Percentiles rank a stretch among this genome's conserved stretches.
Conservation (phyloP, 306 rosid genomes). For the Quillaja saponaria region DNA sequence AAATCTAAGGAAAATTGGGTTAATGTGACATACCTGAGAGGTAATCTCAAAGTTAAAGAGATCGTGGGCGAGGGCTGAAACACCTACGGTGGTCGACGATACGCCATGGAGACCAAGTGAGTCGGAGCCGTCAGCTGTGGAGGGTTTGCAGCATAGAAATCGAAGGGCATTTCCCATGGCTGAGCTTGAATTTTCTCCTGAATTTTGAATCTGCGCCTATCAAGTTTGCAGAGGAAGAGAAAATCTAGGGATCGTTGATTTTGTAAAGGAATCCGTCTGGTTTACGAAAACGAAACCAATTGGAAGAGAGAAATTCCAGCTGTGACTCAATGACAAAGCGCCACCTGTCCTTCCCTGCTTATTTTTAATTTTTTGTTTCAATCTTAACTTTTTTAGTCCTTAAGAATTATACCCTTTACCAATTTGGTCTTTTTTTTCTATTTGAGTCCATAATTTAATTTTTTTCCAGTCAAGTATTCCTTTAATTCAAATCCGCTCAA, state of each 20-base stretch:
- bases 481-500: too few species aligned
- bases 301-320: not conserved
- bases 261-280: not conserved
- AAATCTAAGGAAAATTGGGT: too few species aligned
- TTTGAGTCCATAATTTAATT: too few species aligned
- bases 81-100: slow-evolving; percentile 57
- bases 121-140: slow-evolving; percentile 46
- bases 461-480: too few species aligned
- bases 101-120: slow-evolving; percentile 53
- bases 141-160: slow-evolving; percentile 56
- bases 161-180: slow-evolving; percentile 67
- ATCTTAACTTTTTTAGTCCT: too few species aligned
- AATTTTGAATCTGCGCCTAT: slow-evolving; percentile 11
- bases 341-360: too few species aligned
- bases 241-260: not conserved
- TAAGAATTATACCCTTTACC: too few species aligned
- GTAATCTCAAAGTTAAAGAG: slow-evolving; percentile 73
- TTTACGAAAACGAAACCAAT: not conserved
- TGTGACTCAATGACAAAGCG: too few species aligned
- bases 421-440: too few species aligned
- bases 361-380: too few species aligned
- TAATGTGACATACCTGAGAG: slow-evolving; percentile 55
- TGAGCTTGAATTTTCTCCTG: slow-evolving; percentile 12
- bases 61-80: slow-evolving; percentile 76
- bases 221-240: not conserved